These are phyloP conservation scores for Syzygium aromaticum DNA, from an alignment of 345 rosid species.

Conservation along the genomic window DNA sequence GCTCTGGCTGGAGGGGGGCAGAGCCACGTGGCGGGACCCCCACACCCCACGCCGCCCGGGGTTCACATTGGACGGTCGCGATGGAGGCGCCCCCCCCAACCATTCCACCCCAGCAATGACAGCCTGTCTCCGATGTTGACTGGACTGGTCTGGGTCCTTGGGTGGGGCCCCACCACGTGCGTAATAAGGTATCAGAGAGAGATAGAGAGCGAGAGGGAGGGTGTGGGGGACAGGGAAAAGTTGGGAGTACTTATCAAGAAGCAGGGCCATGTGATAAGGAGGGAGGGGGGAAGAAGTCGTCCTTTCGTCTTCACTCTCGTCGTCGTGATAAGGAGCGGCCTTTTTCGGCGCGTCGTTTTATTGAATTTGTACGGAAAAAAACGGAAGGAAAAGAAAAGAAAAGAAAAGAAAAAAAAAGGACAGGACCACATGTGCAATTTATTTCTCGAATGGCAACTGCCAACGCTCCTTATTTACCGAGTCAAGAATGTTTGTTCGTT, in stretches of 20 bases:
- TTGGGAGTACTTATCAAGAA: no score
- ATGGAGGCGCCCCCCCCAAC: not conserved
- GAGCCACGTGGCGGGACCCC: not conserved
- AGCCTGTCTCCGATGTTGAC: not conserved
- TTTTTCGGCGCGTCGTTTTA: not conserved
- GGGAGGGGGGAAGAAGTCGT: no score
- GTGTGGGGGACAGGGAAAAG: not conserved
- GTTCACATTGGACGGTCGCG: not conserved
- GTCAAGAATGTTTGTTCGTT: no score
- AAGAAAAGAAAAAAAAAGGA: not conserved
- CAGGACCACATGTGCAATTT: not conserved
- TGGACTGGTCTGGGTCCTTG: not conserved
- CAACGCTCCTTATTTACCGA: no score
- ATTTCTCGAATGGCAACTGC: not conserved
- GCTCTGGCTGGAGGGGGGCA: rapidly evolving
- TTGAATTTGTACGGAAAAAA: rapidly evolving
- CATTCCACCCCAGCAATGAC: rapidly evolving
- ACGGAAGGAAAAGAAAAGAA: not conserved
- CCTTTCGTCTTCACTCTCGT: no score
- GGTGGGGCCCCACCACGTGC: not conserved
- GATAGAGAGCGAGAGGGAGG: not conserved
- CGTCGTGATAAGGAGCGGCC: no score
- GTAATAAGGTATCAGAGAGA: not conserved
- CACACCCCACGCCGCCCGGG: not conserved
- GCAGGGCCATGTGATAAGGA: no score